phyloP scores from a whole-genome alignment of 148 eudicot species.

The Camellia granthamiana region DNA sequence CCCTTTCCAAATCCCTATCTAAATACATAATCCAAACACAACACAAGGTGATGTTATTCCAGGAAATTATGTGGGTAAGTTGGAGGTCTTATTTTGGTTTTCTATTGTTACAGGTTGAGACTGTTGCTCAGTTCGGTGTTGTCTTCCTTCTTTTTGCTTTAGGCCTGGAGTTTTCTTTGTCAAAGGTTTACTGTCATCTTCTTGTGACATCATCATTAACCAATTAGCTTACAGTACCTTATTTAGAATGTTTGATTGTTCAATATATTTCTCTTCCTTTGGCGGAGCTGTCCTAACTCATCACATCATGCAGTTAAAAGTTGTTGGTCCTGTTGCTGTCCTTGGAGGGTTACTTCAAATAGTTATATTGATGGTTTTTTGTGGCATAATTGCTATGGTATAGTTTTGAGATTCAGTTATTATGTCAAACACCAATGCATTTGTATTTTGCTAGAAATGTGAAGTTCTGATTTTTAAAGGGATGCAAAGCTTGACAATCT shows the following conservation, averaged over 20 bases:
- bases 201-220: constrained; percentile 12
- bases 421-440: constrained; percentile 2
- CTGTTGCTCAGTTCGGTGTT: constrained; percentile 99
- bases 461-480: constrained; percentile 11
- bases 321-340: constrained; percentile 96
- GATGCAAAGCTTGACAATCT: constrained; percentile 12
- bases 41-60: constrained; percentile 1
- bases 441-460: background rate
- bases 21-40: too few relatives aligned
- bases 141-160: constrained; percentile 97
- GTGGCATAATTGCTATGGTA: constrained; percentile 87
- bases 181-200: constrained; percentile 55
- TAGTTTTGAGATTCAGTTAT: constrained; percentile 15
- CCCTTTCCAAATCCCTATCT: too few relatives aligned
- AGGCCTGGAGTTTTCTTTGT: constrained; percentile 89
- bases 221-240: constrained; percentile 11
- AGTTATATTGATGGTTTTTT: constrained; percentile 71
- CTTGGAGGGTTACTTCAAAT: constrained; percentile 95
- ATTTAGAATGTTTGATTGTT: background rate
- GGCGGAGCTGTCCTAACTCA: constrained; percentile 13
- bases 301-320: constrained; percentile 67
- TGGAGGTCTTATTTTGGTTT: constrained; percentile 15
- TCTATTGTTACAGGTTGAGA: constrained; percentile 71
- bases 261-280: background rate
- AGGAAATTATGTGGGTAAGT: constrained; percentile 1